Conservation (phyloP, 495 filamentous ascomycete genomes). For the Diplogelasinospora grovesii region DNA sequence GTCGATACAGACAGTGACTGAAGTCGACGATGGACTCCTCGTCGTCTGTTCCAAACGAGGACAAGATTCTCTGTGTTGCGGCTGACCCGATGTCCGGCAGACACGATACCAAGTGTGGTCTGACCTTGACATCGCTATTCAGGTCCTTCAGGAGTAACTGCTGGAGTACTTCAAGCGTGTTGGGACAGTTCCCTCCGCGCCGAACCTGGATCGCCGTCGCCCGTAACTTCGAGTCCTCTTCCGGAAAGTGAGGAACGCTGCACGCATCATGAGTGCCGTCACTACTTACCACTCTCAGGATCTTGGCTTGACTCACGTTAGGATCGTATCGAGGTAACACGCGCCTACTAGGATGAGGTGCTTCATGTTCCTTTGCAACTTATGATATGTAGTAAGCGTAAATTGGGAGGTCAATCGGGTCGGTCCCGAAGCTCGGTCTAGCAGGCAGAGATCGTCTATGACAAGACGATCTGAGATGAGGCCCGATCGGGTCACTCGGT, state of each 20-base stretch:
- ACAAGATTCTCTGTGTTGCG: conserved; percentile 29
- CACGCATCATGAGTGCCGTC: conserved; percentile 11
- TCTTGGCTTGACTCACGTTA: conserved; percentile 45
- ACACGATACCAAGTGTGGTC: conserved; percentile 33
- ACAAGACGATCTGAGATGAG: too few relatives aligned
- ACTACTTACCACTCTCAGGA: too few relatives aligned
- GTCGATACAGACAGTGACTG: conserved; percentile 52
- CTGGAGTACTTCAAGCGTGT: conserved; percentile 61
- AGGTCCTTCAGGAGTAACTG: conserved; percentile 39
- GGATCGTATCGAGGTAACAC: conserved; percentile 62
- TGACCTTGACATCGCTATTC: conserved; percentile 8
- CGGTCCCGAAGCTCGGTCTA: too few relatives aligned
- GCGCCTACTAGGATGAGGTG: conserved; percentile 56
- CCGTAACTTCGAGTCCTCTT: conserved; percentile 66
- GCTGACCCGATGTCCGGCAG: conserved; percentile 28
- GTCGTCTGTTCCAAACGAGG: conserved; percentile 33
- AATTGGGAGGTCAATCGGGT: too few relatives aligned
- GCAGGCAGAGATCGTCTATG: too few relatives aligned
- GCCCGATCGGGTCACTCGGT: too few relatives aligned
- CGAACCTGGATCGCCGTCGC: conserved; percentile 52
- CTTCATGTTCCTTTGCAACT: conserved; percentile 21
- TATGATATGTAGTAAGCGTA: background rate
- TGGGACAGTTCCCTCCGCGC: conserved; percentile 66
- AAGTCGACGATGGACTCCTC: conserved; percentile 32
- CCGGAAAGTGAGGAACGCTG: conserved; percentile 59